These are phyloP conservation scores for Monosporozyma solicola DNA, from an alignment of 805 yeast genomes.

Conservation along the genomic window DNA sequence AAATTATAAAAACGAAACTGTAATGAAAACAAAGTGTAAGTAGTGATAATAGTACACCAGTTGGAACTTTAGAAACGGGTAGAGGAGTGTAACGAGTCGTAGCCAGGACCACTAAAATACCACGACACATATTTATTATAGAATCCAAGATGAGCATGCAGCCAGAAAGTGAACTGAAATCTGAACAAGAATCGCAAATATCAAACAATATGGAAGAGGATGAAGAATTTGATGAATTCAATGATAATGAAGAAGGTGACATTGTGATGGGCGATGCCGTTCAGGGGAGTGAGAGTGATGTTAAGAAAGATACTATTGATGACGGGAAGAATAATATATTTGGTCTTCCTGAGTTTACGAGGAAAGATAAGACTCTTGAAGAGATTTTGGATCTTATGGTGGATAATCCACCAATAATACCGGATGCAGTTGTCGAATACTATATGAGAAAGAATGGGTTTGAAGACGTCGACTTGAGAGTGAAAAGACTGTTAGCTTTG, in stretches of 20 bases:
- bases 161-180: not conserved
- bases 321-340: conserved; percentile 30
- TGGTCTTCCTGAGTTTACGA: conserved; percentile 57
- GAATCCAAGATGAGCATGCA: not conserved
- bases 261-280: conserved; percentile 6
- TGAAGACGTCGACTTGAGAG: conserved; percentile 64
- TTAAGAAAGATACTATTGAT: conserved; percentile 15
- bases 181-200: not conserved
- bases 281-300: not conserved
- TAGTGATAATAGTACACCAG: too few relatives aligned
- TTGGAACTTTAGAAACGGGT: too few relatives aligned
- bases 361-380: conserved; percentile 72
- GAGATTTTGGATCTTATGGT: conserved; percentile 86
- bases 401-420: conserved; percentile 90
- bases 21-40: too few relatives aligned
- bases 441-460: conserved; percentile 81
- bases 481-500: conserved; percentile 76
- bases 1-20: too few relatives aligned
- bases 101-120: too few relatives aligned
- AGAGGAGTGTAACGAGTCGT: too few relatives aligned
- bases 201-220: conserved; percentile 7
- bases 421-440: conserved; percentile 93
- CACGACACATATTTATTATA: not conserved
- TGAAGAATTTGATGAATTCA: conserved; percentile 30
- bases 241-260: conserved; percentile 28